These are phyloP conservation scores for Tieghemostelium lacteum DNA, from an alignment of 78 protist species.

Conservation along the genomic window DNA sequence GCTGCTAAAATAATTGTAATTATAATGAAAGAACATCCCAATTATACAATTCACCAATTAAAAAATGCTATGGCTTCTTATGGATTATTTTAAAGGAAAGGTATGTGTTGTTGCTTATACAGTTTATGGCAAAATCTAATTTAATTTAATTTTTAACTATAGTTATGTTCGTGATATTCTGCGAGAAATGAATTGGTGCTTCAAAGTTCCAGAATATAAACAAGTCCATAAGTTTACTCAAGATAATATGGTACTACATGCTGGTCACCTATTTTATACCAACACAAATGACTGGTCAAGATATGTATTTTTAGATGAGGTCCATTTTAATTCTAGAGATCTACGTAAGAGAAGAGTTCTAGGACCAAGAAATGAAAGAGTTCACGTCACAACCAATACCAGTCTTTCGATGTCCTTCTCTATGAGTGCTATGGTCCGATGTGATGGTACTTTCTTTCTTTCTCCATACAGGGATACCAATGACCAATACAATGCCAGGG, in stretches of 20 bases:
- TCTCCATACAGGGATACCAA: not conserved
- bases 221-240: not conserved
- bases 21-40: not conserved
- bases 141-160: not conserved
- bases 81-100: not conserved
- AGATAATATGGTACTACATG: not conserved
- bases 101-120: not conserved
- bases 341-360: not conserved
- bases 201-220: constrained; percentile 1
- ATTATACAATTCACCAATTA: too few relatives aligned
- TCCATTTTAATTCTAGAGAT: constrained; percentile 30
- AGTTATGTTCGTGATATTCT: not conserved
- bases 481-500: not conserved
- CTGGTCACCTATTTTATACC: not conserved
- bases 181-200: constrained; percentile 2
- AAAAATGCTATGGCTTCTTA: not conserved
- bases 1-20: not conserved
- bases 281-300: not conserved
- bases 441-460: not conserved
- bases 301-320: constrained; percentile 10
- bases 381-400: not conserved
- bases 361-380: constrained; percentile 1
- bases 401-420: not conserved
- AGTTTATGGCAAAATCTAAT: not conserved
- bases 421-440: not conserved